These are phyloP conservation scores for Chlamydomonas sphaeroides DNA, from an alignment of 139 green algal genomes.

Conservation along the genomic window DNA sequence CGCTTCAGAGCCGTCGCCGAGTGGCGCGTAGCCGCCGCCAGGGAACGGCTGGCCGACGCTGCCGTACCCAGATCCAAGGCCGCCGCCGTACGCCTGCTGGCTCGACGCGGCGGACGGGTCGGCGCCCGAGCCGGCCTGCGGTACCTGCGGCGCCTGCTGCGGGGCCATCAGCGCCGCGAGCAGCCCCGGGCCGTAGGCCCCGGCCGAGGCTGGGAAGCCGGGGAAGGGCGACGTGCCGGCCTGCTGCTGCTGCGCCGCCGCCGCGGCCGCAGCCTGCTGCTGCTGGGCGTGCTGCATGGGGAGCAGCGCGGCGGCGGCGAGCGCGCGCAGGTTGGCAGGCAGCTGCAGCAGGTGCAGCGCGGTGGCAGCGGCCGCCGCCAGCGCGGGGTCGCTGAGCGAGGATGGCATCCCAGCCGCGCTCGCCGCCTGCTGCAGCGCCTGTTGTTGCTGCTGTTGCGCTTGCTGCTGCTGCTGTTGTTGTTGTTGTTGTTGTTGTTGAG, in stretches of 20 bases:
- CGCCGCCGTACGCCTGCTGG: too few species aligned
- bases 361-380: constrained; percentile 8
- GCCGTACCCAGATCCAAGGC: too few species aligned
- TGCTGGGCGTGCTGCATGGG: constrained; percentile 13
- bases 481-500: background rate
- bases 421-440: background rate
- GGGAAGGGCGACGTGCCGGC: background rate
- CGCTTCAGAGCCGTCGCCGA: too few species aligned
- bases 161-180: background rate
- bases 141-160: background rate
- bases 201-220: background rate
- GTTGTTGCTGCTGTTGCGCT: constrained; percentile 19
- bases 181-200: background rate
- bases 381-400: constrained; percentile 10
- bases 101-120: too few species aligned
- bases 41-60: too few species aligned
- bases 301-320: constrained; percentile 23
- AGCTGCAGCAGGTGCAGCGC: constrained; percentile 44
- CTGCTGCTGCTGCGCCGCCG: background rate
- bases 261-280: background rate
- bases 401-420: background rate
- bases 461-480: constrained; percentile 29
- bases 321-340: constrained; percentile 19
- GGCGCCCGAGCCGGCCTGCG: background rate
- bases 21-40: too few species aligned